Evolutionary conservation across 1,284 basidiomycete genomes (phyloP), one percentile per base, ranked within the genome.

Genomic region (Marasmius fiardii): DNA sequence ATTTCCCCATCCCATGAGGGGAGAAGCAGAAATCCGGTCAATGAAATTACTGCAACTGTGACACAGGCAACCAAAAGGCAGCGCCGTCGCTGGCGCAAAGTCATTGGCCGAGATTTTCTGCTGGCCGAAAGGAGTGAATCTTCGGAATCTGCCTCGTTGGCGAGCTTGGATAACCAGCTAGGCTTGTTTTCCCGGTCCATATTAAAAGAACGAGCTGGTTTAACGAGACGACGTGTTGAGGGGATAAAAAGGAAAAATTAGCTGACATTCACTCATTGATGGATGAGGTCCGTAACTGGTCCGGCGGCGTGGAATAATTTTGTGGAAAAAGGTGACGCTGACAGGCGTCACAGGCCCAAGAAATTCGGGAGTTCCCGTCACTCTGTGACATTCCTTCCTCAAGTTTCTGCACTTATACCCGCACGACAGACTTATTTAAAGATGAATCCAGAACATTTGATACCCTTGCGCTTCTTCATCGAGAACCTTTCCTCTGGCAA

Each of bases 21-120:
- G 43, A 73, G 69, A 33, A 66, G 59, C 16, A 69, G 55, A 20
- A 74, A 61, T 31, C 67, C 68, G 43, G 77, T 54, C 21, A 77
- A 61, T 21, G 74, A 71, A 16, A 75, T 55, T 3, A 63, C 65
- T 16, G 68, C 67, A 48, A 79, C 63, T 21, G 69, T 62, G 16
- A 47, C 23, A 20, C 54, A 58, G 28, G 54, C 54, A 31, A 35
- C 47, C 6, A 57, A 34, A 24, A 58, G 43, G 21, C 41, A 20
- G 1, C 53, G 51, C 5, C 51, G 28, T 28, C 54, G 24, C 44
- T 43, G 33, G 18, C 34, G 24, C 10, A 23, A 50, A 8, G 34
- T 23, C 35, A 48, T 34, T 31, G 37, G 10, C 51, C 34, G 21
- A 44, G 55, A 28, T 21, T 47, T 21, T 51, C 43, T 50, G n/a